Conservation (phyloP, 805 yeast genomes). For the Tetrapisispora iriomotensis region DNA sequence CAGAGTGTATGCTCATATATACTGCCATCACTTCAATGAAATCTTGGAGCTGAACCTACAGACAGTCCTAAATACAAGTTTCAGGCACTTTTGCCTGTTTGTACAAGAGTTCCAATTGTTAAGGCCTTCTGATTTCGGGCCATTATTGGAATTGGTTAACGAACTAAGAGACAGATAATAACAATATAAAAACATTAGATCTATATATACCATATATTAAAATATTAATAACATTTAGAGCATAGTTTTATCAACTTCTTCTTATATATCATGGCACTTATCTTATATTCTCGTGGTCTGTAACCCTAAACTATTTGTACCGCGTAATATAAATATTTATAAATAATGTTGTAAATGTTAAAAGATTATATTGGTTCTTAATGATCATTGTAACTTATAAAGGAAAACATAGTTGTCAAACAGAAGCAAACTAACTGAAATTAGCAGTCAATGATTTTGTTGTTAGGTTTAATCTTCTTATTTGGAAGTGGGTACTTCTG, state of each 20-base stretch:
- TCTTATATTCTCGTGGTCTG: no score
- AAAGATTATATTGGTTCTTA: no score
- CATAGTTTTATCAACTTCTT: no score
- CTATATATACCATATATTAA: not conserved
- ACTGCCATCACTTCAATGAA: slow-evolving; percentile 96
- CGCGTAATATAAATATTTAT: no score
- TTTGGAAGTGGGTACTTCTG: not conserved
- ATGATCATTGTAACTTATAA: no score
- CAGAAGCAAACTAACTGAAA: no score
- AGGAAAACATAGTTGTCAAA: no score
- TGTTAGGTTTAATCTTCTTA: not conserved
- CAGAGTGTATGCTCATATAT: slow-evolving; percentile 92
- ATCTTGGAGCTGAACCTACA: slow-evolving; percentile 86
- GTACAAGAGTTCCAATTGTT: slow-evolving; percentile 75
- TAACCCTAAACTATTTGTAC: no score
- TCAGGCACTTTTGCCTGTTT: slow-evolving; percentile 87
- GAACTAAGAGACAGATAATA: slow-evolving; percentile 31
- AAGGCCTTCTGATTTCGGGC: slow-evolving; percentile 79
- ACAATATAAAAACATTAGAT: not conserved
- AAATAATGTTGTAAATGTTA: no score
- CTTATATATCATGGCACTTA: no score
- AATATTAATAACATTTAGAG: not conserved
- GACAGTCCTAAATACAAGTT: slow-evolving; percentile 84
- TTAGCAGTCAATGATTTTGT: no score
- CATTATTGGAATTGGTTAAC: slow-evolving; percentile 70